Base-by-base conservation (phyloP, 1,284 basidiomycete species). In the Pseudozyma pruni region DNA sequence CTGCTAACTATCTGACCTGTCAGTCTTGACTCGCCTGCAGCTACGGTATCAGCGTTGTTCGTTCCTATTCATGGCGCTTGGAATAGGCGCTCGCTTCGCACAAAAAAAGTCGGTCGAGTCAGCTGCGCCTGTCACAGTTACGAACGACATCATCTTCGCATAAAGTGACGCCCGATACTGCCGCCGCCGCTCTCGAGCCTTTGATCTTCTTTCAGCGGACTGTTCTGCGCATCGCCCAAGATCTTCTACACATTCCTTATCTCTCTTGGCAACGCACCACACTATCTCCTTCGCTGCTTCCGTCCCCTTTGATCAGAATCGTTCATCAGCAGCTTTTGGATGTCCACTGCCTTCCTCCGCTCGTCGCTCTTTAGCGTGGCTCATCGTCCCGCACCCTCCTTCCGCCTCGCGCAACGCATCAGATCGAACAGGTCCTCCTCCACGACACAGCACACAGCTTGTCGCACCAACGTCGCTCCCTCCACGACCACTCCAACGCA, bases 301-400 rank as follows among this genome's bases (percentile, higher is more conserved):
- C 27, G 31, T 9, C 29, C 20, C 38, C 42, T 2, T 27, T 16
- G 33, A 8, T 22, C 32, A n/a, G 27, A 11, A 38, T 39, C 46
- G 44, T 20, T 33, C 19, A 39, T 17, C 32, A 27, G 49, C 20
- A 29, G 34, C n/a, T 8, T 40, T 63, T 66, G 43, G 42, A 66
- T 66, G 62, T 66, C 43, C 62, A 51, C 47, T 27, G 56, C 42
- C 29, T 20, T 47, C 17, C 23, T 51, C 47, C 51, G 51, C 33
- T 55, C 52, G 51, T 59, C 47, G 47, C 51, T 66, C n/a, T 47
- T 34, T 14, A 66, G 52, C 56, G 47, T 55, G 43, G 43, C 62
- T 51, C 56, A 29, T 57, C 41, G 54, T 66, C 62, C 58, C 29
- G 43, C 62, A 42, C 42, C 14, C 29, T 29, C 43, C 19, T 34